Percentiles rank a stretch among this genome's conserved stretches.
phyloP scores from a whole-genome alignment of 2,329 filamentous ascomycete genomes.

The Zymoseptoria tritici region DNA sequence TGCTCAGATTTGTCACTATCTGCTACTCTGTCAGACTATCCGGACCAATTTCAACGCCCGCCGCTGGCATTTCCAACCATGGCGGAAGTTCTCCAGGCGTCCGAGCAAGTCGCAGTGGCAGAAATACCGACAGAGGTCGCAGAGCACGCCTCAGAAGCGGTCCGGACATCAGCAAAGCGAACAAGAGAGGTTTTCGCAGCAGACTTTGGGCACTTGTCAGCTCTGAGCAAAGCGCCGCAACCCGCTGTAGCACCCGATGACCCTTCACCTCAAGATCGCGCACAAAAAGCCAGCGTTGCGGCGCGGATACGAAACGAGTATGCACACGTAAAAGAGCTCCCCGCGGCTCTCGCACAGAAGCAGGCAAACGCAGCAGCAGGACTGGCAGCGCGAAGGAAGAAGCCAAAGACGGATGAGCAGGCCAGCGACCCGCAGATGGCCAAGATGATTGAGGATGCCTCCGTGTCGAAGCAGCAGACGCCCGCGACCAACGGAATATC shows the following conservation, averaged over 20 bases:
- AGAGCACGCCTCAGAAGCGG: constrained; percentile 23
- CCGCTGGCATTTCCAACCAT: not conserved
- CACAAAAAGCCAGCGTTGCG: constrained; percentile 43
- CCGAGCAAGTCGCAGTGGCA: constrained; percentile 1
- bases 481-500: constrained; percentile 43
- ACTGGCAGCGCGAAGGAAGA: constrained; percentile 56
- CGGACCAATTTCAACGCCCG: not conserved
- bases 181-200: constrained; percentile 48
- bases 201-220: constrained; percentile 41
- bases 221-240: constrained; percentile 36
- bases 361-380: constrained; percentile 56
- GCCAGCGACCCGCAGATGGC: constrained; percentile 50
- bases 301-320: constrained; percentile 67
- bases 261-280: constrained; percentile 36
- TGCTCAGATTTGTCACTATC: not conserved
- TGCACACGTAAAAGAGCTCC: constrained; percentile 66
- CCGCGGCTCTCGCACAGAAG: constrained; percentile 69
- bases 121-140: constrained; percentile 17
- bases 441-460: constrained; percentile 60
- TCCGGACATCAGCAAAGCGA: constrained; percentile 45
- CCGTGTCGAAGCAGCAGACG: constrained; percentile 38
- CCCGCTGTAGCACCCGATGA: constrained; percentile 39
- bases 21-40: not conserved
- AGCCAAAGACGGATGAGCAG: constrained; percentile 49
- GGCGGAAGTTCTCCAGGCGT: not conserved